Percentiles rank a stretch among this genome's conserved stretches.
Conservation (phyloP, 495 filamentous ascomycete species). For the Parmelia sp. region DNA sequence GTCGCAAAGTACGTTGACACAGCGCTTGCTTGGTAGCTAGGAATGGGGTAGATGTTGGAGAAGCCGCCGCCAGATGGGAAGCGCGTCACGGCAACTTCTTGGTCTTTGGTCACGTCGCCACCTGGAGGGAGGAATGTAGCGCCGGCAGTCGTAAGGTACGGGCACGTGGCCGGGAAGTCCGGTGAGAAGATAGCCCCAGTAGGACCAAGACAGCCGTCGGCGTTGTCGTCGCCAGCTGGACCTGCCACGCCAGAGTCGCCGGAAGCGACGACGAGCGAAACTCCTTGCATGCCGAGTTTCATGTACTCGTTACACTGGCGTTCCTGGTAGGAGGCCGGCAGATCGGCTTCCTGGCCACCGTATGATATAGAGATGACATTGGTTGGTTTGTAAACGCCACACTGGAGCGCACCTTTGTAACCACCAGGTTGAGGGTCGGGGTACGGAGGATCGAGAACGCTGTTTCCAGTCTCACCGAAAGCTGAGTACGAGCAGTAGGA, state of each 20-base stretch:
- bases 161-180: constrained; percentile 47
- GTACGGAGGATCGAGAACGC: constrained; percentile 47
- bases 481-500: constrained; percentile 45
- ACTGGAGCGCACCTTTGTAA: constrained; percentile 53
- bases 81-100: constrained; percentile 38
- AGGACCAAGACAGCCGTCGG: constrained; percentile 27
- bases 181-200: constrained; percentile 42
- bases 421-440: constrained; percentile 39
- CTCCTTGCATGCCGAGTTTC: constrained; percentile 59
- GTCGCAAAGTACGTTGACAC: constrained; percentile 46
- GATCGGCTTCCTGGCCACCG: constrained; percentile 45
- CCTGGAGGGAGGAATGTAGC: constrained; percentile 39
- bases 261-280: constrained; percentile 55
- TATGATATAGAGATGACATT: constrained; percentile 51
- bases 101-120: constrained; percentile 32
- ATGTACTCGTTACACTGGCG: constrained; percentile 56
- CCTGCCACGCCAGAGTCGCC: constrained; percentile 55
- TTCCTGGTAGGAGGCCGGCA: constrained; percentile 46
- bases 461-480: constrained; percentile 38
- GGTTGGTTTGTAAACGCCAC: constrained; percentile 42
- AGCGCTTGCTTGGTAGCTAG: constrained; percentile 49
- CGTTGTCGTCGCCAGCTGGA: constrained; percentile 31
- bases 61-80: constrained; percentile 60
- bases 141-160: constrained; percentile 46
- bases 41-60: constrained; percentile 57